Percentiles rank a stretch among this genome's conserved stretches.
These are phyloP conservation scores for Apiospora hydei DNA, from an alignment of 2,329 filamentous ascomycete species.

Conservation along the genomic window DNA sequence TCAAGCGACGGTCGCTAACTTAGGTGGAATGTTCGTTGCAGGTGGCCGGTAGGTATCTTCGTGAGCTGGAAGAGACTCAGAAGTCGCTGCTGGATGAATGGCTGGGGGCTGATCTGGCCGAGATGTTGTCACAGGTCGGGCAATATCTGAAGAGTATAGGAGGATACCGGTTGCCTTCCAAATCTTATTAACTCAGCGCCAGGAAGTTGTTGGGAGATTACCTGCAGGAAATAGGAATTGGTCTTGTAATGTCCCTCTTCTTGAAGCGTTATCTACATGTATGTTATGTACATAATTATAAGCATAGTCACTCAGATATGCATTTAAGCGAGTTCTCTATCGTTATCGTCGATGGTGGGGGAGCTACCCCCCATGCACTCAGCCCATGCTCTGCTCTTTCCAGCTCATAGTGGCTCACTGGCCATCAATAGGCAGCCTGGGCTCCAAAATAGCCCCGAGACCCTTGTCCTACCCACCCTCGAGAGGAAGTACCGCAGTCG, in stretches of 20 bases:
- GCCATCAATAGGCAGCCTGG: not conserved
- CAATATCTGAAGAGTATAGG: slow-evolving; percentile 11
- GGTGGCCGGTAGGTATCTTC: not conserved
- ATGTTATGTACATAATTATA: not conserved
- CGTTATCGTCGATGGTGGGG: not conserved
- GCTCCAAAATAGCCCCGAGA: not conserved
- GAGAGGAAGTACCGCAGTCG: not conserved
- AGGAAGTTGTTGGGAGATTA: not conserved
- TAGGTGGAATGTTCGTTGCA: not conserved
- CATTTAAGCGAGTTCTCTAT: not conserved
- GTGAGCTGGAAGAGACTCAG: not conserved
- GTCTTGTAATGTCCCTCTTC: not conserved
- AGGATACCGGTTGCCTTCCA: not conserved
- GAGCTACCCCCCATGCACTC: slow-evolving; percentile 1
- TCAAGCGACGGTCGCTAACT: not conserved
- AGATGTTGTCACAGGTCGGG: not conserved
- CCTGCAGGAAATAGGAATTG: not conserved
- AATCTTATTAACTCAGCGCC: not conserved
- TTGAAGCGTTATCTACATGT: not conserved
- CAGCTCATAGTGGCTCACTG: not conserved
- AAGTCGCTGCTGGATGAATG: not conserved
- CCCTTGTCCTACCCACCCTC: slow-evolving; percentile 6
- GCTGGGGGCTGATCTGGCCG: not conserved
- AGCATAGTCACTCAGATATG: not conserved
- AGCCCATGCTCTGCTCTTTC: not conserved